Evolutionary conservation across 1,284 basidiomycete genomes (phyloP), one percentile per base, ranked within the genome.

Genomic region (Leccinum cinnamomeum): DNA sequence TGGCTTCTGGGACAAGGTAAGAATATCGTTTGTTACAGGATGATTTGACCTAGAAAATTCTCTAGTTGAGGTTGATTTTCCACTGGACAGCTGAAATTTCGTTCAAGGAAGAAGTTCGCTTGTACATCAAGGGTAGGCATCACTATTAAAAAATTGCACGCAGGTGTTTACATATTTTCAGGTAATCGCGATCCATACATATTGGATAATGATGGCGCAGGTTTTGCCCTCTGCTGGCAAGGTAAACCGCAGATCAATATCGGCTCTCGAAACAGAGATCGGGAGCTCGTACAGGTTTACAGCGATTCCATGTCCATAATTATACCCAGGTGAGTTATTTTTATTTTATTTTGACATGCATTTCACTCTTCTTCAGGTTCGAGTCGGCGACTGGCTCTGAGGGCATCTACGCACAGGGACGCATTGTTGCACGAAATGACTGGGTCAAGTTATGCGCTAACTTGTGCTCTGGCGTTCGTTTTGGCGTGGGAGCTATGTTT

Each of bases 1-100:
- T 60, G 96, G 95, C 2, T 98, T 98, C 76, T 98, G 97, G 97
- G 96, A 98, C 69, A 91, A 91, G 79, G 89, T 86, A 64, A 64
- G 72, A 65, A 23, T 44, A 28, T 14, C 5, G 3, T 18, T 46
- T 11, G n/a, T 57, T 16, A 46, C 5, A 35, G 11, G 16, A 33
- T 58, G 41, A 25, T 30, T n/a, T 61, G 14, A 56, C 53, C 57
- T 53, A 65, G 20, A 56, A 56, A 7, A 58, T 20, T 62, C 37
- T 20, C 39, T 74, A 98, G 88, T 78, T 97, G 68, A 83, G 93
- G 44, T 79, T 97, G 16, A 80, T 92, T 16, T 83, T 97, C 65
- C 96, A 98, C 71, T 96, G 95, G 88, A 87, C 81, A 44, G 74
- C 92, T n/a, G 81, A 82, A 58, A 78, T 92, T 39, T 81, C 84